Evolutionary conservation across 306 rosid species (phyloP), one percentile per base, ranked within the genome.

Genomic region (Ochetophila trinervis): DNA sequence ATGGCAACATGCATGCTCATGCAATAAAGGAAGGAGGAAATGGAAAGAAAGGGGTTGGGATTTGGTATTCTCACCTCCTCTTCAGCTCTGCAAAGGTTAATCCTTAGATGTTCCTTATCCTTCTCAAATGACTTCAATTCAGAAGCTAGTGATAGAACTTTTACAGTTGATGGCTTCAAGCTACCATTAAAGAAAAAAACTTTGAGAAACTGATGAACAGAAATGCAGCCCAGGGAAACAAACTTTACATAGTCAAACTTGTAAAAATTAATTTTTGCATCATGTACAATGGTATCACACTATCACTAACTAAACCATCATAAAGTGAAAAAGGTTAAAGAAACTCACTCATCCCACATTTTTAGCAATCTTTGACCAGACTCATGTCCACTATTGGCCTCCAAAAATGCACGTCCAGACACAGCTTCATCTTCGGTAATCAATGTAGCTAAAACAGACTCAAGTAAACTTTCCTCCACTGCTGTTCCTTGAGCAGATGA

Each of bases 31-130:
- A 6, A 32, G 16, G 17, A 14, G 34, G 34, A 13, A 24, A 27
- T 13, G 30, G 22, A 52, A 66, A 19, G 27, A 6, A 34, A 23
- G 11, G 47, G 52, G 24, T 63, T 27, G 44, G 37, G 63, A n/a
- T n/a, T 49, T 19, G 48, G 63, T 68, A 56, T 71, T 63, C 75
- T 72, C 71, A 94, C 99, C 96, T 94, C 97, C 62, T 84, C 97
- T 80, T 94, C 97, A 37, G 99, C 99, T 68, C 74, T 88, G 74
- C 56, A 59, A 71, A 94, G 99, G 83, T 94, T 94, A 58, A 71
- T 76, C 78, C 75, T 83, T 50, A 90, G 76, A 65, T 86, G 86
- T 63, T 94, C 95, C 79, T 88, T 90, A 65, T 85, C 97, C 44
- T 83, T 87, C 81, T 85, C 84, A 52, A 86, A 90, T 16, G 80